A percentile compares a stretch with the other conserved stretches of the same genome.
Conservation (phyloP, 1,284 basidiomycete species). For the Ustilago loliicola region DNA sequence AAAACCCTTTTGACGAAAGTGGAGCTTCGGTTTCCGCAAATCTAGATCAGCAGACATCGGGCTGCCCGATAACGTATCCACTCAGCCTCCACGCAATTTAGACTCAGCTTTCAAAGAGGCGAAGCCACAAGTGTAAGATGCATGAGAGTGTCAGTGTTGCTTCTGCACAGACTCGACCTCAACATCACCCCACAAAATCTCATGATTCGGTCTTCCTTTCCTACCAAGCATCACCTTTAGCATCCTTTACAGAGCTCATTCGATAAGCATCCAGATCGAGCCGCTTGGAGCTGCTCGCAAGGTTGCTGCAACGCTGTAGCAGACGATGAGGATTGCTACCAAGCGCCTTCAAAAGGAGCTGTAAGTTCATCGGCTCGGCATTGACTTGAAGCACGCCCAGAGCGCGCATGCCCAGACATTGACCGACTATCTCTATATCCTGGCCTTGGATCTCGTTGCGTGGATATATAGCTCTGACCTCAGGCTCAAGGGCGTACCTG, state of each 20-base stretch:
- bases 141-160: conserved; percentile 14
- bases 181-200: background rate
- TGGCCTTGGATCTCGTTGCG: background rate
- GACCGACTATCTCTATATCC: background rate
- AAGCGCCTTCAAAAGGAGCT: conserved; percentile 58
- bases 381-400: background rate
- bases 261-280: conserved; percentile 1
- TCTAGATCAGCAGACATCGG: conserved; percentile 7
- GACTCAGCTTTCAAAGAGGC: conserved; percentile 30
- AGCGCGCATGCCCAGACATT: background rate
- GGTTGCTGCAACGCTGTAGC: background rate
- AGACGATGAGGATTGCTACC: conserved; percentile 52
- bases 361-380: conserved; percentile 19
- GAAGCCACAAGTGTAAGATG: background rate
- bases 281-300: conserved; percentile 8
- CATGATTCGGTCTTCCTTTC: background rate
- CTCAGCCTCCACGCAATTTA: conserved; percentile 21
- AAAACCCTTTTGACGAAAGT: conserved; percentile 6
- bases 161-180: conserved; percentile 8
- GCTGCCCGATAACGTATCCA: background rate
- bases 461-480: conserved; percentile 53
- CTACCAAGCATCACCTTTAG: background rate
- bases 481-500: conserved; percentile 45
- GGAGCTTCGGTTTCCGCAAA: conserved; percentile 12
- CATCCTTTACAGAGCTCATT: background rate